Base-by-base conservation (phyloP, 257 asterid genomes). In the Fraxinus quadrangulata region DNA sequence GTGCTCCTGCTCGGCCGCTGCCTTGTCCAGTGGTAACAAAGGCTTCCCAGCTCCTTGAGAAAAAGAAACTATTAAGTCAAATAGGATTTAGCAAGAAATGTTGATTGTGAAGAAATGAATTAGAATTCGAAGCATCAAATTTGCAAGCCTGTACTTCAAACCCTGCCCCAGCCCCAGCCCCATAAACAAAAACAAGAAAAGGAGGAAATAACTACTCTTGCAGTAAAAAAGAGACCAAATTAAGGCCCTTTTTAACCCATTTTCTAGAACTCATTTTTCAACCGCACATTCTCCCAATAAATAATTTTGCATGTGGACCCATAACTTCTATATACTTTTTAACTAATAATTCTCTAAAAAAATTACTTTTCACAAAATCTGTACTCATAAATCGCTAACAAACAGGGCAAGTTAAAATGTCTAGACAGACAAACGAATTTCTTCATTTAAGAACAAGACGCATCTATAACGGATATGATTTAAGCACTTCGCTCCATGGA, bases 11-110 rank as follows among this genome's bases (percentile, higher is more conserved):
- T 89, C 95, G 4, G 33, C 68, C 1, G 68, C 68, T 3, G 78
- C 87, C 86, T 89, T 91, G 92, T 90, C 97, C 88, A 94, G 73
- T 14, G 97, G 98, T 31, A 94, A 87, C 94, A 94, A 85, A 63
- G 98, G 97, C 87, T 90, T 90, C 49, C 90, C 97, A 8, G 90
- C 81, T 73, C 92, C 96, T 85, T 76, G 83, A 71, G n/a, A 21
- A 72, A 31, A 45, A 75, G 61, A 76, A 54, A 73, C 45, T 23
- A 84, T 12, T 8, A 28, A 31, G 59, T 68, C 65, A 82, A 31
- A 66, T 30, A 36, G 6, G 67, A 34, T 12, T 33, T 67, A 56
- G 5, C 26, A 10, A 39, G 21, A 14, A 74, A 23, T 31, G 39
- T 75, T 75, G 30, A 54, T 14, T 73, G 66, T 34, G 14, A 3